Evolutionary conservation across 345 rosid genomes (phyloP).

Genomic region (Gossypium anomalum): DNA sequence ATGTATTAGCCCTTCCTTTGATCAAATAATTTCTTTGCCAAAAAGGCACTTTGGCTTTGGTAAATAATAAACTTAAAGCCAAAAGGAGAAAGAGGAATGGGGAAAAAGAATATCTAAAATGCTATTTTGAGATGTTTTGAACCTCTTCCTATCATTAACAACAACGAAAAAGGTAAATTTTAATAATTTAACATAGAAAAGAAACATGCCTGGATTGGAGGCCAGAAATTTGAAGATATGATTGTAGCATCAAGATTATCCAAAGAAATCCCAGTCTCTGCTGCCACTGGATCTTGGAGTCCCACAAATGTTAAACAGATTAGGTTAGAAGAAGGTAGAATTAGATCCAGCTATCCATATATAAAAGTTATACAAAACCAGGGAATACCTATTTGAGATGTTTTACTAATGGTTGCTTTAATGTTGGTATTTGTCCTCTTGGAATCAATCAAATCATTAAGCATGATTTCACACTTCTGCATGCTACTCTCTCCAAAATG

Average conservation of each 20-base stretch:
- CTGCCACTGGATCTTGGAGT: conserved; percentile 39
- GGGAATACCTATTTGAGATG: conserved; percentile 50
- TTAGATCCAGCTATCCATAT: conserved; percentile 9
- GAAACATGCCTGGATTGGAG: conserved; percentile 74
- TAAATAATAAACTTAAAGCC: background rate
- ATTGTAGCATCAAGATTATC: conserved; percentile 75
- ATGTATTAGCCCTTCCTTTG: background rate
- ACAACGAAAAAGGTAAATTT: background rate
- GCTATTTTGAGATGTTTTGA: background rate
- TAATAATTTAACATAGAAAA: background rate
- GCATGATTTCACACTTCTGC: conserved; percentile 98
- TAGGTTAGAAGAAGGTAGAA: background rate
- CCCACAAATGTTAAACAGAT: conserved; percentile 11
- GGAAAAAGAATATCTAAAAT: background rate
- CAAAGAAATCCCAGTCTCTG: conserved; percentile 43
- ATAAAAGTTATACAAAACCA: conserved; percentile 11
- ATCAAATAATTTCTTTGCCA: background rate
- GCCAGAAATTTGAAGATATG: conserved; percentile 95
- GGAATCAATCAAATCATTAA: conserved; percentile 92
- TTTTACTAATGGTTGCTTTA: conserved; percentile 48
- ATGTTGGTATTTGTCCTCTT: conserved; percentile 88
- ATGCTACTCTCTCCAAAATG: conserved; percentile 97
- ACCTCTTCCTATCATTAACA: conserved; percentile 5
- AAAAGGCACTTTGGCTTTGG: background rate
- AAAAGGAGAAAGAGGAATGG: background rate